Evolutionary conservation across 208 protist species (phyloP), one percentile per base, ranked within the genome.

Genomic region (Crithidia bombi): DNA sequence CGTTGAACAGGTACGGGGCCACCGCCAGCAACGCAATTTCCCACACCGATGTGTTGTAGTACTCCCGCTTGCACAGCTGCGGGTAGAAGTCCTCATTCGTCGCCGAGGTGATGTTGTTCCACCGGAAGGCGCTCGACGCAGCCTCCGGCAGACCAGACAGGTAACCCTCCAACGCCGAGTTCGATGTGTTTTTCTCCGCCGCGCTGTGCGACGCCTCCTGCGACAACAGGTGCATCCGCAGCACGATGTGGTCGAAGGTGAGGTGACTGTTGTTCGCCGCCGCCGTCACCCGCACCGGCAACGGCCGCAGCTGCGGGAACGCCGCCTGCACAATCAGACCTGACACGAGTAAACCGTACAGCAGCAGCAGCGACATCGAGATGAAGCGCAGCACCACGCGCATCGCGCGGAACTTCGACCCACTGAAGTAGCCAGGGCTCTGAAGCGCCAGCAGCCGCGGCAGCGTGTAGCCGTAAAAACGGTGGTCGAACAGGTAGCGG

Each of bases 241-340:
- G 57, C n/a, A 95, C 79, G 71, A 95, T 87, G 72, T 95, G 89
- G 69, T 95, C 85, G 33, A 95, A 81, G 21, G 73, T 79, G 23
- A 92, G 82, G 35, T 69, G 32, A 65, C 76, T 79, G 46, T 73
- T 69, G 46, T 88, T 68, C 10, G 68, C 69, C 17, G 85, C 69
- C 17, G 73, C 55, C 25, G 66, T 64, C 49, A 85, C 79, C 17
- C 73, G 78, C 70, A 95, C 87, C n/a, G 87, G 86, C 49, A 89
- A 72, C 39, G 86, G 82, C 6, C 83, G 85, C 43, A 92, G 77
- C 61, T 69, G 63, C 26, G 85, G 87, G 73, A 96, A 93, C 52
- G 85, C 82, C 3, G 87, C 81, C 65, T 93, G 90, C 39, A 96
- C 33, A 44, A 93, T 65, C 39, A 92, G 71, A 26, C 87, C 90